Conservation (phyloP, 208 protist species). For the Acanthamoeba lenticulata region DNA sequence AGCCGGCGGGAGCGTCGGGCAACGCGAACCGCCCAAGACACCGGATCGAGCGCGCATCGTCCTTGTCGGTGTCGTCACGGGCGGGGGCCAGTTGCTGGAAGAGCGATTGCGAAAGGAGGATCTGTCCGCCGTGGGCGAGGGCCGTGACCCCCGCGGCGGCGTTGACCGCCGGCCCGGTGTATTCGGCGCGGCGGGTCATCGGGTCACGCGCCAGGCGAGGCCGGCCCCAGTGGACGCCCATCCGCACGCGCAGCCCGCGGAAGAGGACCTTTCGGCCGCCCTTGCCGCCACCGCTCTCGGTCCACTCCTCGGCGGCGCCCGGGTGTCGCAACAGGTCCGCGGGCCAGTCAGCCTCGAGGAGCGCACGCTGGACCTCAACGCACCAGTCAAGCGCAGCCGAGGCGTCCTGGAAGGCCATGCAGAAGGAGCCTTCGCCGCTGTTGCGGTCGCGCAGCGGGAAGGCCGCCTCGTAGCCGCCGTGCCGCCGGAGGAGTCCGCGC, state of each 20-base stretch:
- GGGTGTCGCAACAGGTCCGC: not conserved
- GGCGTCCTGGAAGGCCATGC: conserved; percentile 61
- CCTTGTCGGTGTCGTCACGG: not conserved
- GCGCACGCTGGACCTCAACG: conserved; percentile 15
- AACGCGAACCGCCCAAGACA: not conserved
- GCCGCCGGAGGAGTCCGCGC: not conserved
- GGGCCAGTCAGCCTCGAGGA: conserved; percentile 8
- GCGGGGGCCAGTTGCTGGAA: not conserved
- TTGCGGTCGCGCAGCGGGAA: not conserved
- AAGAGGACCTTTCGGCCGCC: not conserved
- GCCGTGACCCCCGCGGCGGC: not conserved
- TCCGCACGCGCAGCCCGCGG: conserved; percentile 11
- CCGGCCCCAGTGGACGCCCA: conserved; percentile 3
- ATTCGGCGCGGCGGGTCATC: not conserved
- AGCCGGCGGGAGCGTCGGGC: not conserved
- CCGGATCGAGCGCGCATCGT: not conserved
- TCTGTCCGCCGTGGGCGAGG: not conserved
- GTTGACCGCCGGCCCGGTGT: not conserved
- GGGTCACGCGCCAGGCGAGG: not conserved
- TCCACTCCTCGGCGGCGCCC: conserved; percentile 54
- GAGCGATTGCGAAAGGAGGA: not conserved
- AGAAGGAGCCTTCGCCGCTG: conserved; percentile 65
- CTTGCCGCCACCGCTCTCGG: not conserved
- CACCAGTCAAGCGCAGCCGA: not conserved
- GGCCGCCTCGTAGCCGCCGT: conserved; percentile 18